Evolutionary conservation across 73 alveolate species (phyloP), one percentile per base, ranked within the genome.

Genomic region (Paramecium bursaria): DNA sequence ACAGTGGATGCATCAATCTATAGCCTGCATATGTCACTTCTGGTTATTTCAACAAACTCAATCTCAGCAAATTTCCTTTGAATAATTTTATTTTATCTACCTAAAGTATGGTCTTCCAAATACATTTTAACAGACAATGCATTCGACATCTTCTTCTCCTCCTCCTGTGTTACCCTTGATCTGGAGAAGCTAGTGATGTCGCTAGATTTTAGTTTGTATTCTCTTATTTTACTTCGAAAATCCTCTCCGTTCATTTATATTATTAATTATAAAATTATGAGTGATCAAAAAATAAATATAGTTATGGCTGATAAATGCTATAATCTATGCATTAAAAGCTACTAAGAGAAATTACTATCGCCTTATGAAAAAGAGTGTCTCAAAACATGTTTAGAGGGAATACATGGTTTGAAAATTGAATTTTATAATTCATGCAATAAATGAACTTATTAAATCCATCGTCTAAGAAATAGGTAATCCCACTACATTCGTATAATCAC

Each of bases 281-380:
- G n/a, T n/a, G n/a, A n/a, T n/a, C n/a, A n/a, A n/a, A n/a, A n/a
- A n/a, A n/a, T n/a, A n/a, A n/a, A n/a, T n/a, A n/a, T 67, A 67
- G 33, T 30, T 67, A 67, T 67, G 82, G 82, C 60, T 7, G 85
- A 79, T 57, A 31, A 48, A 35, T 79, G 89, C 48, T 79, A 53
- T 22, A 79, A 79, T 47, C 17, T 10, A 52, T 79, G 85, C 49
- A 73, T 79, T 6, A 54, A 53, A 22, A 53, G 74, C 15, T 79
- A 53, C 31, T 39, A 53, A 82, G 85, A 79, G 46, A 79, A 79
- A 31, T 15, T 79, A 31, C 19, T 54, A 10, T 33, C 80, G 31
- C 85, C 89, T 11, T 79, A 49, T 55, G 89, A 79, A 47, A 79
- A 53, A 15, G 82, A 79, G 42, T 79, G 89, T 57, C 42, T 53